A percentile compares a stretch with the other conserved stretches of the same genome.
Evolutionary conservation across 1,284 basidiomycete species (phyloP).

Genomic region (Tetrapyrgos nigripes): DNA sequence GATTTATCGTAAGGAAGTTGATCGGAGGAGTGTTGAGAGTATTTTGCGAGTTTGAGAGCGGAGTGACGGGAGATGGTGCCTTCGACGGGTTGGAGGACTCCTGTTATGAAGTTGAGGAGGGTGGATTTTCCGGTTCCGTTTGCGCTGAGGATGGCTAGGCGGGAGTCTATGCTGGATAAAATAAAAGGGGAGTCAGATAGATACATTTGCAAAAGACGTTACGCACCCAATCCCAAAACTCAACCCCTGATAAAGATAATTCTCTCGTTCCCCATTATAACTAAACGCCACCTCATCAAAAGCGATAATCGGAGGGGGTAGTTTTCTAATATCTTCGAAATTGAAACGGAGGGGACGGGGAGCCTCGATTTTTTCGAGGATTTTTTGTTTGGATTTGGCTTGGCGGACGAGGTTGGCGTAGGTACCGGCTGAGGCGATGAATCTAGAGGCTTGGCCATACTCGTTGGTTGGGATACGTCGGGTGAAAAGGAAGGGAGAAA

Average conservation of each 20-base stretch:
- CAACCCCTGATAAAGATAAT: slow-evolving; percentile 89
- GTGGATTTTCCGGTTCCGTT: slow-evolving; percentile 99
- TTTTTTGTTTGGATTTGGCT: slow-evolving; percentile 99
- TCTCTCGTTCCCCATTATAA: slow-evolving; percentile 88
- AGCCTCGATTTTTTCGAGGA: slow-evolving; percentile 99
- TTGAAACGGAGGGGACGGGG: slow-evolving; percentile 82
- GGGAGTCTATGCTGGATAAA: slow-evolving; percentile 85
- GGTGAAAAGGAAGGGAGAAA: too few species aligned
- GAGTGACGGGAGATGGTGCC: too few species aligned
- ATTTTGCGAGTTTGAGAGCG: too few species aligned
- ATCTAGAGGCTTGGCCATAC: too few species aligned
- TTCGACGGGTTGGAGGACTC: too few species aligned
- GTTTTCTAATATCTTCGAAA: slow-evolving; percentile 93
- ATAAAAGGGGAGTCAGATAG: too few species aligned
- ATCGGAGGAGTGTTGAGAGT: too few species aligned
- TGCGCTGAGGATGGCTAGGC: slow-evolving; percentile 95
- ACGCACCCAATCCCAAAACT: slow-evolving; percentile 94
- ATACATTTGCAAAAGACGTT: not conserved
- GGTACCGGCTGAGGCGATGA: slow-evolving; percentile 98
- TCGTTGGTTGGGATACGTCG: too few species aligned
- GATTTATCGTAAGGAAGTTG: too few species aligned
- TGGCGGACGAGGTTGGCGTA: slow-evolving; percentile 99
- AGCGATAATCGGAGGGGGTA: slow-evolving; percentile 98
- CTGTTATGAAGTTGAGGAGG: slow-evolving; percentile 93
- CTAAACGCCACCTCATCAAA: slow-evolving; percentile 95